Base-by-base conservation (phyloP, 352 stramenopile genomes). In the Pythium rhizo-oryzae region DNA sequence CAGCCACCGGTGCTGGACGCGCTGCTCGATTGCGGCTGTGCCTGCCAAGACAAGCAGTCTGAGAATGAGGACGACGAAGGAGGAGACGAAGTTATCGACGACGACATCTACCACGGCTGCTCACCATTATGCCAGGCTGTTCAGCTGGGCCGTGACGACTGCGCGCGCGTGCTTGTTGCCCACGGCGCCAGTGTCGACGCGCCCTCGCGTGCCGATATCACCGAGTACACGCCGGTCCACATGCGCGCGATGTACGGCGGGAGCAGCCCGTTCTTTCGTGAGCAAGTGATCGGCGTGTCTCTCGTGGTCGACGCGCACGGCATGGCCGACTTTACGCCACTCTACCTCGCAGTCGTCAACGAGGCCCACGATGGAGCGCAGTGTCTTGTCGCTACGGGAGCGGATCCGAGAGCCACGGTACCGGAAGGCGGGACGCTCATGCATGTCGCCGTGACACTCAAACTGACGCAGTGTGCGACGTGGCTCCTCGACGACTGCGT, bases 311-410 rank as follows among this genome's bases (percentile, higher is more conserved):
- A 79, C n/a, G 49, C 60, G 1, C 50, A 66, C 8, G 73, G 82
- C 46, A 35, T 44, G 19, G 65, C 61, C 23, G 69, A 68, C 15
- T 81, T 82, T 47, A 78, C 73, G 5, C 70, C 75, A 33, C 55
- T 85, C 13, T 75, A 82, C 44, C 46, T 85, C 4, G 73, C 78
- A 6, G 75, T 69, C 0, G 73, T 70, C 13, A 80, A 82, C 62
- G 78, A 69, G 8, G 72, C 66, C 1, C 39, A 68, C 3, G 49
- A 64, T 8, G 65, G 75, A 0, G 56, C 70, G 0, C 28, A 51
- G 12, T 21, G 52, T 4, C 53, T 85, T 21, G 4, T 85, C 12
- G 28, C 50, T 13, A 25, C 51, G 9, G 68, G 74, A 0, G 78
- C 73, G 1, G 64, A 78, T 41, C 59, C 74, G 7, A 81, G 75